Base-by-base conservation (phyloP, 768 basidiomycete genomes). In the Tubosaeta brunneosetosa region DNA sequence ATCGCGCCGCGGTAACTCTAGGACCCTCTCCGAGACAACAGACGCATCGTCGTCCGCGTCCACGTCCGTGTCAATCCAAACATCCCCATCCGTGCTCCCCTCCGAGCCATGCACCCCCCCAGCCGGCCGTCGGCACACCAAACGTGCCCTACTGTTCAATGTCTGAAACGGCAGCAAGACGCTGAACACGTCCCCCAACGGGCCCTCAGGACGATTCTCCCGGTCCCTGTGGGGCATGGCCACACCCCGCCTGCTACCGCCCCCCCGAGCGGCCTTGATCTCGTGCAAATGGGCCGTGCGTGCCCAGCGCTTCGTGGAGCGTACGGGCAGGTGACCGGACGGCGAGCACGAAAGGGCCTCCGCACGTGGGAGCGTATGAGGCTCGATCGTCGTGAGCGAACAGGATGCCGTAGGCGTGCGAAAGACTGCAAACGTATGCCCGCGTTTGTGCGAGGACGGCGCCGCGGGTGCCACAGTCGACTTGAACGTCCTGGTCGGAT, bases 251-350 rank as follows among this genome's bases (percentile, higher is more conserved):
- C 40, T 65, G 2, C 48, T n/a, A n/a, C n/a, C n/a, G n/a, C n/a
- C n/a, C n/a, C n/a, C n/a, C n/a, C n/a, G n/a, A 3, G 22, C 22
- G 4, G 86, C 41, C 49, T 72, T 76, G 52, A 86, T 79, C 61
- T 85, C n/a, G n/a, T n/a, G n/a, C n/a, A 88, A 58, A 71, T 88
- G 86, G 4, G 86, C 82, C 78, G 63, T 6, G 10, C 49, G 1
- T 19, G 85, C 85, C 78, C 82, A 84, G 37, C 75, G 75, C 55
- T 77, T 79, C 16, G 78, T 77, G 0, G 74, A 74, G 49, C 78
- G 63, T 4, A 10, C 49, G 1, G 51, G 53, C 3, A 44, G 25
- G 9, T 57, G 58, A 1, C 58, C 48, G 7, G 65, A 55, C 51
- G 55, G 61, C 0, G n/a, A n/a, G n/a, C n/a, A n/a, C n/a, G n/a